Base-by-base conservation (phyloP, 306 rosid species). In the Gastrolobium bilobum region DNA sequence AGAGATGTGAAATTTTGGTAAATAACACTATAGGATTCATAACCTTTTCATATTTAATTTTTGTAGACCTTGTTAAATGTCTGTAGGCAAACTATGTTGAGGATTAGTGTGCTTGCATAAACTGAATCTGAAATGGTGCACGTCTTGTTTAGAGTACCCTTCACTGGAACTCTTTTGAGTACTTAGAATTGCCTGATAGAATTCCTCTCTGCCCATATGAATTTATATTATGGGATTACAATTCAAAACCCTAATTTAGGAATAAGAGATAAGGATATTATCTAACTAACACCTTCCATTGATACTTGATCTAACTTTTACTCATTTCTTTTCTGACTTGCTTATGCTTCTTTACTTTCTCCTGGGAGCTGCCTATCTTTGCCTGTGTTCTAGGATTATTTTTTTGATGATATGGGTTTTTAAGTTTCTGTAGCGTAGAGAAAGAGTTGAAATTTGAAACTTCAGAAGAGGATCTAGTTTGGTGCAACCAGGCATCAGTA, bases 91-190 rank as follows among this genome's bases (percentile, higher is more conserved):
- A 56, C 14, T 60, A 13, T 61, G 46, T 48, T 71, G 54, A 50
- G 10, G 77, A 40, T 47, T 79, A 53, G 60, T 48, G 31, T 68
- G 59, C 52, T 71, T 61, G 65, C 71, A 35, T 68, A 61, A 68
- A 69, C 71, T 46, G 54, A 79, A 44, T 51, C 60, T 46, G 70
- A 79, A 79, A 13, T 56, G 59, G 50, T 37, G 34, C 44, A 44
- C 14, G 56, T 64, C 66, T 30, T 65, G 33, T 44, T 71, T 57
- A 13, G 64, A 48, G 54, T 70, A 29, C 78, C 69, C 64, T 76
- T 53, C 37, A 38, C 34, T 53, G 50, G 44, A 48, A 63, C 29
- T 11, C 38, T 63, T 48, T 50, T 6, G 39, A 10, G 30, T 26
- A 30, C 72, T 66, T 67, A 13, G 62, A 52, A 52, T 51, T 2